Percentiles rank a stretch among this genome's conserved stretches.
These are phyloP conservation scores for Aureobasidium pullulans DNA, from an alignment of 2,329 filamentous ascomycete genomes.

Conservation along the genomic window DNA sequence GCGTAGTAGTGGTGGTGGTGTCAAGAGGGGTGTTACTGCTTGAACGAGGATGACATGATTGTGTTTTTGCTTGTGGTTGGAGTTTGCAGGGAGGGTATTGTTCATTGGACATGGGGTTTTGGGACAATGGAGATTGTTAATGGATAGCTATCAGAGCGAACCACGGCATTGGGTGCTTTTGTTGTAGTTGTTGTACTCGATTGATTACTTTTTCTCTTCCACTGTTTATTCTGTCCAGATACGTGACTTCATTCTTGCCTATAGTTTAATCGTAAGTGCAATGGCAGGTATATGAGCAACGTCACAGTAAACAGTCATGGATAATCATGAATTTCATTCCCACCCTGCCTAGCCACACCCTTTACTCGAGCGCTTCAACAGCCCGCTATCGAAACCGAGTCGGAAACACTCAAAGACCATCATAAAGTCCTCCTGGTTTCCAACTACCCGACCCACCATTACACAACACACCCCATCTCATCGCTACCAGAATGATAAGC, in stretches of 20 bases:
- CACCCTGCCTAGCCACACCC: too few species aligned
- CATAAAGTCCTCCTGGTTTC: neutral
- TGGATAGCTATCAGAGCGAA: neutral
- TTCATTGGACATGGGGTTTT: neutral
- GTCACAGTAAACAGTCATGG: too few species aligned
- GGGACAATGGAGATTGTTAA: neutral
- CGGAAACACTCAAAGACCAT: neutral
- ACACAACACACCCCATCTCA: neutral
- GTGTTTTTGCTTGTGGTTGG: neutral
- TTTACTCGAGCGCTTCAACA: too few species aligned
- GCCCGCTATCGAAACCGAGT: neutral
- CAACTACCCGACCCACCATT: neutral
- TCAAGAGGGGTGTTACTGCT: neutral
- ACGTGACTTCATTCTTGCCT: too few species aligned
- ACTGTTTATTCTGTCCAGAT: neutral
- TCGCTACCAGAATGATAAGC: conserved; percentile 33
- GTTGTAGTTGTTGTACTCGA: neutral
- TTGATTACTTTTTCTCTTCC: neutral
- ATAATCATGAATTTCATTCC: too few species aligned
- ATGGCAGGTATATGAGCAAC: too few species aligned
- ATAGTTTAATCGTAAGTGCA: too few species aligned
- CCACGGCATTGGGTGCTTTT: neutral
- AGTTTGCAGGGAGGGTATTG: neutral
- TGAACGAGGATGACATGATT: neutral
- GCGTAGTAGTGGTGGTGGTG: neutral